phyloP scores from a whole-genome alignment of 148 eudicot species.

The Pouteria glomerata region DNA sequence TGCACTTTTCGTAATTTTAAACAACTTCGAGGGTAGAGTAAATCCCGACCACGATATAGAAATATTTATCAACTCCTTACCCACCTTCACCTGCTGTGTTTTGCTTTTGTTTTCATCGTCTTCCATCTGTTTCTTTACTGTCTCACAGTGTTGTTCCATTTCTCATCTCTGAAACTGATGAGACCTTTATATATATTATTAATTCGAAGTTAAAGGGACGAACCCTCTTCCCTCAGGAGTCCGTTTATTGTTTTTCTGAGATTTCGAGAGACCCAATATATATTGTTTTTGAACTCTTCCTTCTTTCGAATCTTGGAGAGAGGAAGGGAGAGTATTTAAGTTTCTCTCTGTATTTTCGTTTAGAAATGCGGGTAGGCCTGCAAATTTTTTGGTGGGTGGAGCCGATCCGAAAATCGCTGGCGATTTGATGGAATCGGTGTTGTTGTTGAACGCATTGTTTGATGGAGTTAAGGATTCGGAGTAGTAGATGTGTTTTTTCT shows the following conservation, averaged over 20 bases:
- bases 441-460: constrained; percentile 25
- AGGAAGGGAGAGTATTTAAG: neutral
- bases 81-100: neutral
- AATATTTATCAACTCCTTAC: constrained; percentile 6
- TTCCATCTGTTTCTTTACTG: too few species aligned
- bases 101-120: neutral
- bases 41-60: neutral
- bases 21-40: too few species aligned
- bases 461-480: constrained; percentile 79
- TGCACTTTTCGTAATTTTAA: too few species aligned
- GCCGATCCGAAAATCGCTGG: constrained; percentile 36
- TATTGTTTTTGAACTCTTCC: neutral
- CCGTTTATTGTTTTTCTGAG: neutral
- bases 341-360: neutral
- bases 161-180: neutral
- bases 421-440: constrained; percentile 50
- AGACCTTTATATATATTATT: neutral
- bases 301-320: neutral
- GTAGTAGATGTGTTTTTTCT: constrained; percentile 32
- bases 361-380: constrained; percentile 26
- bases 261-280: neutral
- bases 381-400: constrained; percentile 24
- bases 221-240: neutral
- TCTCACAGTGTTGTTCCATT: too few species aligned
- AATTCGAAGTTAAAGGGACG: neutral